These are phyloP conservation scores for Fusarium foetens DNA, from an alignment of 2,329 filamentous ascomycete species.

Conservation along the genomic window DNA sequence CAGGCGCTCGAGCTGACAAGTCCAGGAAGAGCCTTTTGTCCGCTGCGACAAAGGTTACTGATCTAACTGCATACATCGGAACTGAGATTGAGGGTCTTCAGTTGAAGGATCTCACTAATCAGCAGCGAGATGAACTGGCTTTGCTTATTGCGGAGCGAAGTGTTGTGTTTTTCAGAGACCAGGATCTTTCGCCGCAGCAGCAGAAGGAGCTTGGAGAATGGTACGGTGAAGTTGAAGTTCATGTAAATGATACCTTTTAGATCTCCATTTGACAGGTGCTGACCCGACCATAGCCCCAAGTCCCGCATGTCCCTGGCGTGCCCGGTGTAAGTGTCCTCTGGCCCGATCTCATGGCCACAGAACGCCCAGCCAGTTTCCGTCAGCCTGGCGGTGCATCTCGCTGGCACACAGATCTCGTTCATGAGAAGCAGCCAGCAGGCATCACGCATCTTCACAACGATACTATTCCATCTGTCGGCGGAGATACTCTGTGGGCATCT, in stretches of 20 bases:
- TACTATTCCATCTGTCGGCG: slow-evolving; percentile 70
- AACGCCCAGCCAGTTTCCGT: slow-evolving; percentile 69
- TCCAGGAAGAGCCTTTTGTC: slow-evolving; percentile 69
- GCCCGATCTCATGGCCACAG: slow-evolving; percentile 73
- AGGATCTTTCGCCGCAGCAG: slow-evolving; percentile 69
- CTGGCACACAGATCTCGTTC: slow-evolving; percentile 78
- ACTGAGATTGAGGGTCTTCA: slow-evolving; percentile 73
- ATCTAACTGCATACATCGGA: slow-evolving; percentile 70
- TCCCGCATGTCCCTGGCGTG: slow-evolving; percentile 74
- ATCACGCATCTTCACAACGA: slow-evolving; percentile 78
- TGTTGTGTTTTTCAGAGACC: slow-evolving; percentile 74
- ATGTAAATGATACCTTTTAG: slow-evolving; percentile 63
- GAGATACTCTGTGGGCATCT: slow-evolving; percentile 78
- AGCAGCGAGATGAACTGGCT: slow-evolving; percentile 70
- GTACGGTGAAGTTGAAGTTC: slow-evolving; percentile 74
- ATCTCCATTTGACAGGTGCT: no score
- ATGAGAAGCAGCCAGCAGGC: slow-evolving; percentile 76
- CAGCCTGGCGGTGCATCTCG: slow-evolving; percentile 73
- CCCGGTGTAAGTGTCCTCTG: slow-evolving; percentile 74
- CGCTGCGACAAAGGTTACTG: slow-evolving; percentile 70
- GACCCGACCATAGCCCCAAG: slow-evolving; percentile 66
- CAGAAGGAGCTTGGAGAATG: slow-evolving; percentile 71
- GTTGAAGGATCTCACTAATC: slow-evolving; percentile 67
- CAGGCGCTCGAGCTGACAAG: slow-evolving; percentile 72
- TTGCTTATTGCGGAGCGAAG: slow-evolving; percentile 71